These are phyloP conservation scores for Candida manassasensis DNA, from an alignment of 805 yeast species.

Conservation along the genomic window DNA sequence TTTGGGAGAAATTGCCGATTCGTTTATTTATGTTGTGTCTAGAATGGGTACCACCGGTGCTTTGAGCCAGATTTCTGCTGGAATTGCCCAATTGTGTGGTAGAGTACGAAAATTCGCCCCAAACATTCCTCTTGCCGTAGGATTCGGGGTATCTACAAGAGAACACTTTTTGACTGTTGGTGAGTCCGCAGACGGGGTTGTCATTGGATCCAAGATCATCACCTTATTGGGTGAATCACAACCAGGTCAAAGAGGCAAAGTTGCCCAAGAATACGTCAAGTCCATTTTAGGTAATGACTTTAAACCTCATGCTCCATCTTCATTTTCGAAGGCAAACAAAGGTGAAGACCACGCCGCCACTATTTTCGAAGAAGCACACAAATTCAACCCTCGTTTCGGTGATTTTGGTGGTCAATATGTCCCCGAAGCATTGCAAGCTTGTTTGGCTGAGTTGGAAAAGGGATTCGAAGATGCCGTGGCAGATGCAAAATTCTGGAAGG, in stretches of 20 bases:
- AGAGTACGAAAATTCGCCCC: slow-evolving; percentile 75
- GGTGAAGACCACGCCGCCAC: slow-evolving; percentile 14
- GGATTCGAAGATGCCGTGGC: slow-evolving; percentile 82
- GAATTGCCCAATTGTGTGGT: slow-evolving; percentile 62
- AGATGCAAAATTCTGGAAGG: slow-evolving; percentile 92
- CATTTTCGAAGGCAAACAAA: slow-evolving; percentile 19
- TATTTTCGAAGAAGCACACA: slow-evolving; percentile 52
- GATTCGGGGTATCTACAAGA: slow-evolving; percentile 93
- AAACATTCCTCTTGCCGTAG: slow-evolving; percentile 77
- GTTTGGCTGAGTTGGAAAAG: slow-evolving; percentile 81
- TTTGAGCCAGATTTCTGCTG: slow-evolving; percentile 54
- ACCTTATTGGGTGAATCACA: slow-evolving; percentile 62
- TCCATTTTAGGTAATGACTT: slow-evolving; percentile 60
- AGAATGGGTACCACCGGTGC: slow-evolving; percentile 99
- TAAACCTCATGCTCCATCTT: slow-evolving; percentile 23
- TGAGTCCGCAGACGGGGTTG: slow-evolving; percentile 86
- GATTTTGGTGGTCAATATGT: slow-evolving; percentile 98
- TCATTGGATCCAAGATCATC: slow-evolving; percentile 85
- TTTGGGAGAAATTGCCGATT: slow-evolving; percentile 83
- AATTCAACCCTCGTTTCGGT: slow-evolving; percentile 78
- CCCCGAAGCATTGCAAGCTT: slow-evolving; percentile 91
- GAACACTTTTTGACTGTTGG: slow-evolving; percentile 85
- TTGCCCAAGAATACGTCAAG: slow-evolving; percentile 64
- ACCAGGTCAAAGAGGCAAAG: slow-evolving; percentile 54
- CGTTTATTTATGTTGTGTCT: slow-evolving; percentile 93